phyloP scores from a whole-genome alignment of 2,329 filamentous ascomycete species.

The Diaporthe caulivora region DNA sequence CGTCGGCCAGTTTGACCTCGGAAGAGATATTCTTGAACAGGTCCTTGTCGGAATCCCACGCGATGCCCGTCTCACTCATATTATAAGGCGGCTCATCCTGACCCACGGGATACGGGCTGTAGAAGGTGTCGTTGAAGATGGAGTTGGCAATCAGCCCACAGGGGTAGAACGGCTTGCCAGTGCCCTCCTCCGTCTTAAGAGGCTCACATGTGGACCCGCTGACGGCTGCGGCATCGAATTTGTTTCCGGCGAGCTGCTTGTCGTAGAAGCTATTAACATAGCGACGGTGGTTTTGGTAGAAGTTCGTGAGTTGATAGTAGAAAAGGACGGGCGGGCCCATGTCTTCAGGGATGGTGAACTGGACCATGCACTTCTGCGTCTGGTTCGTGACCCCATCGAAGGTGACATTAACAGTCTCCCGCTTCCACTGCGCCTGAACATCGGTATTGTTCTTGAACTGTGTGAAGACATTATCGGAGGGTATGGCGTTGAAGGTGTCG shows the following conservation, averaged over 20 bases:
- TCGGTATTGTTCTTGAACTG: constrained; percentile 74
- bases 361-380: constrained; percentile 75
- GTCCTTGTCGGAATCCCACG: constrained; percentile 86
- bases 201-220: constrained; percentile 80
- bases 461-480: constrained; percentile 68
- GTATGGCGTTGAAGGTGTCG: constrained; percentile 62
- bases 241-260: constrained; percentile 81
- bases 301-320: constrained; percentile 97
- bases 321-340: constrained; percentile 87
- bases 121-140: constrained; percentile 93
- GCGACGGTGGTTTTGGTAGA: constrained; percentile 98
- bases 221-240: constrained; percentile 70
- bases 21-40: constrained; percentile 76
- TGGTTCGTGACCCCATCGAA: constrained; percentile 53
- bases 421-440: constrained; percentile 57
- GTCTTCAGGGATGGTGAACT: constrained; percentile 83
- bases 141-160: constrained; percentile 98
- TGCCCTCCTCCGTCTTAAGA: constrained; percentile 65
- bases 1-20: constrained; percentile 72
- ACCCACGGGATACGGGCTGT: constrained; percentile 72
- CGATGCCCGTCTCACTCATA: constrained; percentile 85
- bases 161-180: constrained; percentile 85
- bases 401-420: constrained; percentile 55
- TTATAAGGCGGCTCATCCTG: constrained; percentile 68
- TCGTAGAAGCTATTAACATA: constrained; percentile 92